phyloP scores from a whole-genome alignment of 352 stramenopile genomes.

The Phytopythium delawarense region DNA sequence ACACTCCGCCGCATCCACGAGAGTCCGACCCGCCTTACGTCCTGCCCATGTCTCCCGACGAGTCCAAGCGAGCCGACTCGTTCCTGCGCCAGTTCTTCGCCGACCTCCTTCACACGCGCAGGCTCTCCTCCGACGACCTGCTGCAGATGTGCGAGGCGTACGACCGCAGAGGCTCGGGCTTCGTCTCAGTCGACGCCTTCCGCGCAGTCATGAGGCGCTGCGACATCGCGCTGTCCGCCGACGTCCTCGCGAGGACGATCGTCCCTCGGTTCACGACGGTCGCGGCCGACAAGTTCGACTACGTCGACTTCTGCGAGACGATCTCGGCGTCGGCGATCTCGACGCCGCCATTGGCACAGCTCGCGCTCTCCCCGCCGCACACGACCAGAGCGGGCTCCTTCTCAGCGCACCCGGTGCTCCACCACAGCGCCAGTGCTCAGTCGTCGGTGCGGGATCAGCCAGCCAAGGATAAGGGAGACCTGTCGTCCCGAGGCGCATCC shows the following conservation, averaged over 20 bases:
- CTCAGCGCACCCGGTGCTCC: background rate
- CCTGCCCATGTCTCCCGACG: conserved; percentile 25
- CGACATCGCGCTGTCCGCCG: conserved; percentile 42
- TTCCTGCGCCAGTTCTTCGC: conserved; percentile 46
- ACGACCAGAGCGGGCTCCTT: background rate
- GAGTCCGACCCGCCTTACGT: background rate
- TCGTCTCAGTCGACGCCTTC: conserved; percentile 62
- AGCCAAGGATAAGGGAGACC: background rate
- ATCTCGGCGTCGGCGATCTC: background rate
- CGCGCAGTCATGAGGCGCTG: conserved; percentile 56
- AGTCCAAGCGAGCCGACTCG: conserved; percentile 36
- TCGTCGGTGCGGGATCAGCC: background rate
- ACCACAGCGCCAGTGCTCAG: background rate
- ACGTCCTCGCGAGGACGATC: conserved; percentile 33
- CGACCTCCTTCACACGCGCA: conserved; percentile 40
- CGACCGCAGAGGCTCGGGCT: conserved; percentile 52
- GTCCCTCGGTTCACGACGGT: conserved; percentile 41
- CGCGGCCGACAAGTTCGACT: conserved; percentile 59
- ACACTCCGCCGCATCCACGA: background rate
- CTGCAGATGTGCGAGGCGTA: conserved; percentile 49
- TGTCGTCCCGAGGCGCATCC: background rate
- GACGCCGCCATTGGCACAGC: background rate
- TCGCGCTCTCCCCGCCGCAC: background rate
- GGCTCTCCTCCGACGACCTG: conserved; percentile 23
- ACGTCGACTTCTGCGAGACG: conserved; percentile 61